Percentiles rank a stretch among this genome's conserved stretches.
These are phyloP conservation scores for Metschnikowia bowlesiae DNA, from an alignment of 805 yeast species.

Conservation along the genomic window DNA sequence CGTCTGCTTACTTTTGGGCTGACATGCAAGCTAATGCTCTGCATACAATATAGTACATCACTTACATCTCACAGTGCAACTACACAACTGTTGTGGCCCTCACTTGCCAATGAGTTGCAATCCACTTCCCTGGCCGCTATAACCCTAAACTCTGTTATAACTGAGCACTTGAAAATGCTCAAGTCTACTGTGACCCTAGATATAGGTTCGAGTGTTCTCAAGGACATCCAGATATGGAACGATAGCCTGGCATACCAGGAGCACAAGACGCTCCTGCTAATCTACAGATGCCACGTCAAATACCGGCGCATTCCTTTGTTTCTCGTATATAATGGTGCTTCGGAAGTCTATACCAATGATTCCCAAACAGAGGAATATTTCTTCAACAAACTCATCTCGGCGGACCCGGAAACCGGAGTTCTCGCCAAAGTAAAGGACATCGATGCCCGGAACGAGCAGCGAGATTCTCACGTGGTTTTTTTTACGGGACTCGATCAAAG, in stretches of 20 bases:
- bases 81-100: neutral
- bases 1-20: neutral
- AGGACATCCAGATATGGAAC: conserved; percentile 16
- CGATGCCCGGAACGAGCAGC: neutral
- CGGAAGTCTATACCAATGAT: conserved; percentile 12
- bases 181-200: conserved; percentile 9
- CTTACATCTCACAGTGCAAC: neutral
- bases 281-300: conserved; percentile 7
- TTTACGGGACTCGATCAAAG: conserved; percentile 17
- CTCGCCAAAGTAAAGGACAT: conserved; percentile 6
- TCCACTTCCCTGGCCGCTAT: neutral
- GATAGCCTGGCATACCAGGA: neutral
- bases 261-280: conserved; percentile 1
- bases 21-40: neutral
- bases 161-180: conserved; percentile 6
- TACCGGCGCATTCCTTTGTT: conserved; percentile 12
- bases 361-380: conserved; percentile 13
- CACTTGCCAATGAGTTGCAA: neutral
- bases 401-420: conserved; percentile 5
- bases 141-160: neutral
- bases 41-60: neutral
- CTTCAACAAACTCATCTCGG: conserved; percentile 3
- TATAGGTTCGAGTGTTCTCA: conserved; percentile 3
- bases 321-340: conserved; percentile 16
- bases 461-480: conserved; percentile 21